phyloP scores from a whole-genome alignment of 331 rosid genomes.

The Cydonia oblonga region DNA sequence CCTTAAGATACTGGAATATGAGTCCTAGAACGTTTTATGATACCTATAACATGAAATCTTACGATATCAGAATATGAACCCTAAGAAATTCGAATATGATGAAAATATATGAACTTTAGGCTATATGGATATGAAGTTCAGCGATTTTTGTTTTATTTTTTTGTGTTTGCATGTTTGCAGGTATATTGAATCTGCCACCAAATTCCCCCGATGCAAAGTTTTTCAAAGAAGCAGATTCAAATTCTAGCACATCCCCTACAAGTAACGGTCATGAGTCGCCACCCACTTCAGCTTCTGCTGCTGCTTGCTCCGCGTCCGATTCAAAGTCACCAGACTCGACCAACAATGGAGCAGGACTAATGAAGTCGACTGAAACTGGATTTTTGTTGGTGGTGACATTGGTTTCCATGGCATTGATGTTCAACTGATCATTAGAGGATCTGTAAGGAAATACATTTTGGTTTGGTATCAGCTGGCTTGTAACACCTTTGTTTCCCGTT shows the following conservation, averaged over 20 bases:
- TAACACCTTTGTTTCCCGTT: not conserved
- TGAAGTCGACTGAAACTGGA: not conserved
- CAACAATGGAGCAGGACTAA: not conserved
- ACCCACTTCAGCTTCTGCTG: not conserved
- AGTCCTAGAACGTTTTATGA: too few relatives aligned
- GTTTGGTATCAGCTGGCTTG: not conserved
- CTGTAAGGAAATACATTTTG: not conserved
- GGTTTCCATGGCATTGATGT: not conserved
- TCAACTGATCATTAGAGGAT: not conserved
- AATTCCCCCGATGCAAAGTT: slow-evolving; percentile 6
- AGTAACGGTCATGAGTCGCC: not conserved
- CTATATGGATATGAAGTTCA: too few relatives aligned
- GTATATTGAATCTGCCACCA: slow-evolving; percentile 3
- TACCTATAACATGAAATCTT: too few relatives aligned
- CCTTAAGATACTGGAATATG: too few relatives aligned
- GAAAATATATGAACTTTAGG: too few relatives aligned
- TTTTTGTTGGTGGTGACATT: not conserved
- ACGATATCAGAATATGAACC: too few relatives aligned
- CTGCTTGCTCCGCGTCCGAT: not conserved
- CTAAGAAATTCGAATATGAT: too few relatives aligned
- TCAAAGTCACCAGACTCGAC: not conserved
- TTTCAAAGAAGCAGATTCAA: slow-evolving; percentile 6
- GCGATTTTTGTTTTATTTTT: too few relatives aligned
- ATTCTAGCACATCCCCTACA: slow-evolving; percentile 3
- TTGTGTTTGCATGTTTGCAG: not conserved